Base-by-base conservation (phyloP, 805 yeast genomes). In the Barnettozyma salicaria region DNA sequence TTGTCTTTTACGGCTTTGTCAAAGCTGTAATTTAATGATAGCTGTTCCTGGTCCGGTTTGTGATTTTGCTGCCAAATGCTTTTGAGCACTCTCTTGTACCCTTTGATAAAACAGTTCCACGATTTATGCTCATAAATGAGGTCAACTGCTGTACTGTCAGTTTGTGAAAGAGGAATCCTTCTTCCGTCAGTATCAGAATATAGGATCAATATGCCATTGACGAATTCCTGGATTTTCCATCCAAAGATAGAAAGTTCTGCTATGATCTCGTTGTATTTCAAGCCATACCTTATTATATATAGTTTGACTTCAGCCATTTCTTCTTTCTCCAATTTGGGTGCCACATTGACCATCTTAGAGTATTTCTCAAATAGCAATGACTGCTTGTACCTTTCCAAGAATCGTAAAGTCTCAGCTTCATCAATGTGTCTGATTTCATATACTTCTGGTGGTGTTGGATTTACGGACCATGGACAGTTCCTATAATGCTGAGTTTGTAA, bases 101-200 rank as follows among this genome's bases (percentile, higher is more conserved):
- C 41, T 7, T 8, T 5, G 13, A 19, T 16, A 10, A 27, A 39
- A 22, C 39, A 27, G n/a, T 34, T 35, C 42, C 42, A 39, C 14
- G 6, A 14, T 4, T 29, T 26, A 34, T 39, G 42, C 12, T 36
- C 33, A 7, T 39, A 38, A 4, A 39, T 1, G 3, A 39, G 18
- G 20, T 34, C 33, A 4, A 30, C 6, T 5, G 11, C 20, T 7
- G 18, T 18, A 4, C 20, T 13, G 11, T 20, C 19, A 8, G 12
- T 13, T 16, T 12, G 8, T n/a, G 27, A 13, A n/a, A 33, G n/a
- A 30, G 29, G 28, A 3, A 38, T 4, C 17, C 25, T 30, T 18
- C 41, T 38, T 6, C 18, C 13, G 27, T 38, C 41, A 11, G 41
- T 19, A 21, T 27, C 27, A 2, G 41, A 38, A 25, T 17, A 13